These are phyloP conservation scores for Barnettozyma salicaria DNA, from an alignment of 805 yeast species.

Conservation along the genomic window DNA sequence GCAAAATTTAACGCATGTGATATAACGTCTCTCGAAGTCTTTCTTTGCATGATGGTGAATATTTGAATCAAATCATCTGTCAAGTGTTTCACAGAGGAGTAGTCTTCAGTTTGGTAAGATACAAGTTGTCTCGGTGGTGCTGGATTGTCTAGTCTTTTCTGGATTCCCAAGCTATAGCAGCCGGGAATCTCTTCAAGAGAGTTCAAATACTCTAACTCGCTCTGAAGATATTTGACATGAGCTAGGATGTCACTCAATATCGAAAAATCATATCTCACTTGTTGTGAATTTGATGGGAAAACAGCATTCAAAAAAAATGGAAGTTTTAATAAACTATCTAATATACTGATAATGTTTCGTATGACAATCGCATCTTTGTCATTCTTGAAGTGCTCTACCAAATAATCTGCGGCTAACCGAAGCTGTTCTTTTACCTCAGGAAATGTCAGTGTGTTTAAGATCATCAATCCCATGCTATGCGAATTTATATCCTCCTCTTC, in stretches of 20 bases:
- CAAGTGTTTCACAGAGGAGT: constrained; percentile 26
- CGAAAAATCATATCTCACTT: constrained; percentile 12
- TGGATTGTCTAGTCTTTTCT: constrained; percentile 41
- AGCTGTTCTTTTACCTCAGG: constrained; percentile 26
- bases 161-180: constrained; percentile 42
- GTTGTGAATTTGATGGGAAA: constrained; percentile 12
- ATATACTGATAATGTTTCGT: constrained; percentile 15
- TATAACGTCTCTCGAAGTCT: constrained; percentile 27
- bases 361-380: constrained; percentile 20
- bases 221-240: constrained; percentile 9
- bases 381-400: constrained; percentile 19
- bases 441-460: constrained; percentile 27
- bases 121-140: constrained; percentile 37
- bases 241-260: constrained; percentile 12
- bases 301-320: constrained; percentile 15
- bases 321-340: constrained; percentile 19
- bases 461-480: constrained; percentile 50
- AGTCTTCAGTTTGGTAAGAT: constrained; percentile 28
- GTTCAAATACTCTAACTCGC: constrained; percentile 19
- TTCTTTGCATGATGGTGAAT: constrained; percentile 28
- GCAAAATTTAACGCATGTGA: constrained; percentile 32
- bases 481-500: constrained; percentile 75
- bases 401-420: constrained; percentile 31
- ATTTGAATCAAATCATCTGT: constrained; percentile 35
- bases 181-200: constrained; percentile 27